Percentiles rank a stretch among this genome's conserved stretches.
Evolutionary conservation across 129 eudicot species (phyloP).

Genomic region (Chrysanthemum lavandulifolium): DNA sequence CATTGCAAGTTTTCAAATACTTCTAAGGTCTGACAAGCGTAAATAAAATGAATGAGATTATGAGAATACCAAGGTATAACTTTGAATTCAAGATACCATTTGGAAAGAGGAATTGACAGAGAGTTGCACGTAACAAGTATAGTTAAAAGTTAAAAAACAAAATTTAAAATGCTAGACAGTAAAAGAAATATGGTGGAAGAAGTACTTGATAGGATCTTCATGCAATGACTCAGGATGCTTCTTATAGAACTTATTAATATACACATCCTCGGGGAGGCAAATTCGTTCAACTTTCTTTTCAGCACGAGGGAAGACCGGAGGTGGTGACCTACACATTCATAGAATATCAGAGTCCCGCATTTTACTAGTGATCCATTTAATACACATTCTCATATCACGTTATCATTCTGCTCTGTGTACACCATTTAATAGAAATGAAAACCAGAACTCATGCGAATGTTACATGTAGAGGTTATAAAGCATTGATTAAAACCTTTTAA

Average conservation of each 20-base stretch:
- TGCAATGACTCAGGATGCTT: constrained; percentile 74
- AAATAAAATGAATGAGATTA: neutral
- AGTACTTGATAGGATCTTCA: constrained; percentile 85
- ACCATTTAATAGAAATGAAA: neutral
- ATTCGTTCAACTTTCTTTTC: constrained; percentile 60
- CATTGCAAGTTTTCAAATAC: neutral
- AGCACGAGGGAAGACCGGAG: constrained; percentile 73
- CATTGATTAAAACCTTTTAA: neutral
- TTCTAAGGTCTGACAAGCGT: neutral
- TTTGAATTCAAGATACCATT: constrained; percentile 3
- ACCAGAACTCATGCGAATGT: neutral
- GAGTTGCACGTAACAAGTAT: constrained; percentile 2
- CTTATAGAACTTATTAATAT: constrained; percentile 60
- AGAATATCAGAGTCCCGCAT: constrained; percentile 4
- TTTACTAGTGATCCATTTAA: neutral
- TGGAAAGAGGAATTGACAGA: neutral
- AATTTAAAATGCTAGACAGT: neutral
- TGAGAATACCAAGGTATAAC: neutral
- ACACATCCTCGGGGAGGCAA: constrained; percentile 73
- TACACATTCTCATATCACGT: neutral
- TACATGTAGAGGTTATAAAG: neutral
- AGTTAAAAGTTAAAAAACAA: neutral
- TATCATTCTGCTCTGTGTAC: neutral
- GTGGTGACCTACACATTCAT: constrained; percentile 64
- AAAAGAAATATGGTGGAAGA: constrained; percentile 16